Conservation (phyloP, 441 rosid species). For the Pelargonium cotyledonis region DNA sequence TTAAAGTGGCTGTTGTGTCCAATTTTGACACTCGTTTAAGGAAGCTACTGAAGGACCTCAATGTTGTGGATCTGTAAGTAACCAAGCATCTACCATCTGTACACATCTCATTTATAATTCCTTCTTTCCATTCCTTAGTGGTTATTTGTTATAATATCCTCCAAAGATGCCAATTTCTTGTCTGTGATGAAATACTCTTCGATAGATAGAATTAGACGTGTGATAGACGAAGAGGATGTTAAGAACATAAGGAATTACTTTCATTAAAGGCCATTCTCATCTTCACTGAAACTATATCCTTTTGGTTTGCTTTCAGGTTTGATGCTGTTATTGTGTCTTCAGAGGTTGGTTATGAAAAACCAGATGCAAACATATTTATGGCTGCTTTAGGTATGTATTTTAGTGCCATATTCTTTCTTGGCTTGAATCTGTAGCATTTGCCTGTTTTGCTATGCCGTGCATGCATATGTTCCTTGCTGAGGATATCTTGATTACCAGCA, state of each 20-base stretch:
- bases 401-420: background rate
- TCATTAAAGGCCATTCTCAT: background rate
- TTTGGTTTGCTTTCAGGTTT: slow-evolving; percentile 42
- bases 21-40: slow-evolving; percentile 74
- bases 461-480: no score
- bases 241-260: no score
- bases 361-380: slow-evolving; percentile 60
- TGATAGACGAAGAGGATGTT: no score
- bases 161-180: background rate
- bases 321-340: slow-evolving; percentile 77
- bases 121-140: background rate
- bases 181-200: no score
- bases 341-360: slow-evolving; percentile 78
- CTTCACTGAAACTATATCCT: background rate
- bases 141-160: background rate
- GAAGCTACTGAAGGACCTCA: slow-evolving; percentile 72
- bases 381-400: slow-evolving; percentile 55
- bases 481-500: no score
- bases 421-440: background rate
- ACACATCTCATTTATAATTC: no score
- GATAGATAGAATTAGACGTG: no score
- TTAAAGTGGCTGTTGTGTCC: slow-evolving; percentile 80
- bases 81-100: background rate
- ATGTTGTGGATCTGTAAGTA: slow-evolving; percentile 63
- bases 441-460: background rate